These are phyloP conservation scores for Curvularia spicifera DNA, from an alignment of 2,329 filamentous ascomycete genomes.

Conservation along the genomic window DNA sequence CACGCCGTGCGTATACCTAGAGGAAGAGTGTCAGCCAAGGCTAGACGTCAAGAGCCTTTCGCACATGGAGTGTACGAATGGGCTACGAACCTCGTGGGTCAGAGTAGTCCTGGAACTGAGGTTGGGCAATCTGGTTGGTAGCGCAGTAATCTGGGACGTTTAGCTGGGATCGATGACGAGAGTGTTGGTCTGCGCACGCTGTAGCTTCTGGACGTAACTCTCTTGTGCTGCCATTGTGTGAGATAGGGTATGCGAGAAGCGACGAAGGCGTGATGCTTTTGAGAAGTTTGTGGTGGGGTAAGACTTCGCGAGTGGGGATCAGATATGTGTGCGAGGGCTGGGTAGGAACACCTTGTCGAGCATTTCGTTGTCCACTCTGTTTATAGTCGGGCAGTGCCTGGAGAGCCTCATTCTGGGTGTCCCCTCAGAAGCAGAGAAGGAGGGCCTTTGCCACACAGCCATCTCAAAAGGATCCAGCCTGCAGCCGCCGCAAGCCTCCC, in stretches of 20 bases:
- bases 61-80: background rate
- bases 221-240: constrained; percentile 40
- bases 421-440: constrained; percentile 26
- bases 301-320: constrained; percentile 33
- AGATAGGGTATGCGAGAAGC: constrained; percentile 20
- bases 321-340: constrained; percentile 29
- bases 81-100: constrained; percentile 45
- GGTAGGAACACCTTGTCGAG: constrained; percentile 30
- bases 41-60: background rate
- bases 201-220: constrained; percentile 43
- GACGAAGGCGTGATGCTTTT: constrained; percentile 21
- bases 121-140: constrained; percentile 44
- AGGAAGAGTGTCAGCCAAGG: constrained; percentile 19
- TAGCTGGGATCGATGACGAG: constrained; percentile 16
- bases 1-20: constrained; percentile 46
- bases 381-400: constrained; percentile 40
- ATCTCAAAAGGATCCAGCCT: constrained; percentile 29
- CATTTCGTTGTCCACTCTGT: constrained; percentile 31
- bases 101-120: constrained; percentile 48
- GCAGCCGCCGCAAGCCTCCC: constrained; percentile 33
- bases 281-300: constrained; percentile 30
- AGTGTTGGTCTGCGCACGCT: constrained; percentile 32
- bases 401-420: constrained; percentile 36
- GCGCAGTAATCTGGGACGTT: constrained; percentile 40
- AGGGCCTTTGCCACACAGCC: constrained; percentile 33